Percentiles rank a stretch among this genome's conserved stretches.
phyloP scores from a whole-genome alignment of 1,139 yeast genomes.

The Yamadazyma kanchanaburiensis region DNA sequence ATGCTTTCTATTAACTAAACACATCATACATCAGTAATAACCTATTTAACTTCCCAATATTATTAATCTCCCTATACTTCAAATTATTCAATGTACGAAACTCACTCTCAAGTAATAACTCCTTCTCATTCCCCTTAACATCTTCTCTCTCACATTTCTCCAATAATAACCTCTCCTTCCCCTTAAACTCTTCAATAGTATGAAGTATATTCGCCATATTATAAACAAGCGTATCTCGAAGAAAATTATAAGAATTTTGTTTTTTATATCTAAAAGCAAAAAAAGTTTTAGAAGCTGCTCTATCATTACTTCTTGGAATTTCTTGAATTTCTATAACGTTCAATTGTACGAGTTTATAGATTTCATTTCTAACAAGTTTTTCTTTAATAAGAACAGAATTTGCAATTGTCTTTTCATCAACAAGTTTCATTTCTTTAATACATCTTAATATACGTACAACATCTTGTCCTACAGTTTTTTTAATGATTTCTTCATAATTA shows the following conservation, averaged over 20 bases:
- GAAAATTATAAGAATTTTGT: conserved; percentile 53
- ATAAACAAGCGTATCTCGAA: conserved; percentile 29
- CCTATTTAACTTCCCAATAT: conserved; percentile 53
- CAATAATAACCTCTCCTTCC: conserved; percentile 62
- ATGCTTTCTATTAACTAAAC: conserved; percentile 31
- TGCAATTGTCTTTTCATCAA: conserved; percentile 82
- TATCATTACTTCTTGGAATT: conserved; percentile 85
- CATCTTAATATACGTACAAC: conserved; percentile 67
- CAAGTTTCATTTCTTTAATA: conserved; percentile 61
- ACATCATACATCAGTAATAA: conserved; percentile 36
- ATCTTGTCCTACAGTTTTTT: conserved; percentile 54
- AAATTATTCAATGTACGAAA: conserved; percentile 64
- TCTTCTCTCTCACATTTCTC: conserved; percentile 86
- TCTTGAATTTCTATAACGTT: conserved; percentile 79
- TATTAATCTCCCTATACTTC: conserved; percentile 53
- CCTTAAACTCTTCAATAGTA: conserved; percentile 54
- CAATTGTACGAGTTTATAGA: conserved; percentile 52
- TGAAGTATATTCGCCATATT: conserved; percentile 61
- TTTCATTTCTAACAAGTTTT: conserved; percentile 65
- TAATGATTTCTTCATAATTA: conserved; percentile 60
- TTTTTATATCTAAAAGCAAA: conserved; percentile 77
- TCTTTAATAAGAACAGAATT: conserved; percentile 74
- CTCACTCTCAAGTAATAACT: conserved; percentile 71
- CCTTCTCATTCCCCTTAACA: conserved; percentile 79
- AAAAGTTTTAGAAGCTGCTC: conserved; percentile 88